Evolutionary conservation across 805 yeast species (phyloP), one percentile per base, ranked within the genome.

Genomic region (Candida parachauliodes): DNA sequence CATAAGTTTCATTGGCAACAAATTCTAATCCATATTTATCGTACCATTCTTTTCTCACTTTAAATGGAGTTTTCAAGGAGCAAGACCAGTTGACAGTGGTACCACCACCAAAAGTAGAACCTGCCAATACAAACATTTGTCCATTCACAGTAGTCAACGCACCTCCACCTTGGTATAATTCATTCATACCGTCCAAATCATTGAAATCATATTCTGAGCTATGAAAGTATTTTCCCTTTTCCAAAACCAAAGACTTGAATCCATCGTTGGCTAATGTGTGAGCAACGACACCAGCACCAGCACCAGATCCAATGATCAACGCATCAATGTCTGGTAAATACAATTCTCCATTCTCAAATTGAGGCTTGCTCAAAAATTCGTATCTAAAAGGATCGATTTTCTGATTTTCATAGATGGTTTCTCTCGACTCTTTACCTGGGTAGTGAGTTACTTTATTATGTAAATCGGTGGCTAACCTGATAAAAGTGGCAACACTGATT

Each of bases 41-140:
- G 25, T 65, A 71, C 78, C 78, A 76, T 46, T 74, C 78, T 21
- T 63, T 55, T 34, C 81, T 65, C 3, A 76, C 74, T 35, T 62
- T 60, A 52, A 67, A 70, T 1, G 76, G 76, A 0, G 80, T 71
- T 26, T 60, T 63, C 39, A 76, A 47, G 37, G 72, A 61, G 14
- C 80, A 79, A 8, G 74, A 67, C 81, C 81, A 76, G 54, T 76
- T 76, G 32, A 76, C 69, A 9, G 80, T 73, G 5, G 76, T 60
- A 4, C 81, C 81, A 10, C 81, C 81, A 6, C 81, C 81, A 38
- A 76, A 70, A 1, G 76, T 72, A 2, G 77, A 46, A 5, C 80
- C 81, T 0, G 80, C 77, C 30, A 74, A 49, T 2, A 72, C 44
- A 9, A 59, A 39, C 15, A 65, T 37, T 32, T 63, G 62, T 28